Percentiles rank a stretch among this genome's conserved stretches.
phyloP scores from a whole-genome alignment of 2,329 filamentous ascomycete species.

The Claviceps digitariae region DNA sequence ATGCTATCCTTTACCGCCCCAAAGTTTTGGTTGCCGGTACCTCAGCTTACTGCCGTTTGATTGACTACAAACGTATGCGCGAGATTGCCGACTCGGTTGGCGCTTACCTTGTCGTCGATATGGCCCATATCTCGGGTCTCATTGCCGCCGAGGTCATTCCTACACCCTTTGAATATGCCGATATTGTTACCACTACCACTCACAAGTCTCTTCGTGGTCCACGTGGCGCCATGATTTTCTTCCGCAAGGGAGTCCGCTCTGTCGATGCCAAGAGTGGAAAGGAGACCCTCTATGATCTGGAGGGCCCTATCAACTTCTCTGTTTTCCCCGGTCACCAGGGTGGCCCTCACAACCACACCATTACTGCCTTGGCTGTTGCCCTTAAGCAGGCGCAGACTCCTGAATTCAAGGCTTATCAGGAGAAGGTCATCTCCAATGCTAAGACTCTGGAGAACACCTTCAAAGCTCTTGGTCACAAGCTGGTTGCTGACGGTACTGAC shows the following conservation, averaged over 20 bases:
- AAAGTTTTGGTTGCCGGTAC: slow-evolving; percentile 95
- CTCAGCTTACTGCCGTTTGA: slow-evolving; percentile 94
- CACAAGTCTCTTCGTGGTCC: slow-evolving; percentile 98
- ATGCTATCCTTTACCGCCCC: slow-evolving; percentile 82
- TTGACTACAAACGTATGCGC: slow-evolving; percentile 93
- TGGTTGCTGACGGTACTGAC: slow-evolving; percentile 91
- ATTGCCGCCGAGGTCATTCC: slow-evolving; percentile 88
- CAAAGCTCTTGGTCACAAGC: slow-evolving; percentile 80
- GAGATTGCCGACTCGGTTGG: slow-evolving; percentile 88
- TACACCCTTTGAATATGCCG: slow-evolving; percentile 81
- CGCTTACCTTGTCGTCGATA: slow-evolving; percentile 91
- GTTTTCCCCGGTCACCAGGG: slow-evolving; percentile 99
- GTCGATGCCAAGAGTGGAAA: slow-evolving; percentile 85
- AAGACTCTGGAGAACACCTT: slow-evolving; percentile 78
- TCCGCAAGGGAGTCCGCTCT: slow-evolving; percentile 88
- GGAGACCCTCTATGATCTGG: slow-evolving; percentile 81
- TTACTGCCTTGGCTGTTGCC: slow-evolving; percentile 89
- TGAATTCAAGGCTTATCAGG: slow-evolving; percentile 90
- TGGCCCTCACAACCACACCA: slow-evolving; percentile 98
- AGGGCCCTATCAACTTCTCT: slow-evolving; percentile 94
- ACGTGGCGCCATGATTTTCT: slow-evolving; percentile 99
- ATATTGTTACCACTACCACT: slow-evolving; percentile 95
- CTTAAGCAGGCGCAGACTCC: slow-evolving; percentile 83
- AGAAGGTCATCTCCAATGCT: slow-evolving; percentile 84
- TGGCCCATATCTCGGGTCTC: slow-evolving; percentile 97